Base-by-base conservation (phyloP, 2,329 filamentous ascomycete genomes). In the Claviceps paspali region DNA sequence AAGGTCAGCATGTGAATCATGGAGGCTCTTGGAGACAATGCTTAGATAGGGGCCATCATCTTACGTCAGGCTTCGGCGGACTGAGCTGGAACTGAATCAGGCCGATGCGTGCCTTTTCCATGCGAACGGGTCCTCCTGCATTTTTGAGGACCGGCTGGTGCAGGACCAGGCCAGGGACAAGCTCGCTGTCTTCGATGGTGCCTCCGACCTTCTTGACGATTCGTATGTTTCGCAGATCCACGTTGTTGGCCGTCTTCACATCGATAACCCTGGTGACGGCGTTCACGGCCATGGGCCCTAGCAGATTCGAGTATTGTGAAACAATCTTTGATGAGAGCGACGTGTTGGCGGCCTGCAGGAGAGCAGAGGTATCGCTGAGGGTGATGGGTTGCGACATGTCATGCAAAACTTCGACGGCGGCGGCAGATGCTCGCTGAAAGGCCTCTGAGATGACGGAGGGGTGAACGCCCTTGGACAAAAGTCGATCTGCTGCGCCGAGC, bases 271-370 rank as follows among this genome's bases (percentile, higher is more conserved):
- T 92, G 44, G 88, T 77, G 36, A 98, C 88, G 17, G 91, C 83
- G 59, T 96, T 92, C 40, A 98, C 91, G 30, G 91, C 91, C 83
- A 98, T 98, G 40, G 86, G 85, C n/a, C 85, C 88, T 15, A 98
- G 75, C 29, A 88, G 73, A 57, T 87, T 91, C 24, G 91, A 91
- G 63, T 98, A 87, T 63, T 96, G 88, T 41, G 88, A 91, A 44
- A 98, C 91, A 53, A 98, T 96, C 68, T 98, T 98, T 51, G 91
- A 96, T 35, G 87, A 95, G 38, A 98, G 76, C 27, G 91, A 94
- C 35, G 91, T 98, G 49, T 91, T 93, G 47, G 91, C 91, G 44
- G 91, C 91, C 69, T 96, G 92, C 47, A 96, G 78, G 43, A 98
- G 80, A 29, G 86, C 86, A 31, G 83, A 70, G 41, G 84, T 87